phyloP scores from a whole-genome alignment of 2,329 filamentous ascomycete genomes.

The Colletotrichum simmondsii region DNA sequence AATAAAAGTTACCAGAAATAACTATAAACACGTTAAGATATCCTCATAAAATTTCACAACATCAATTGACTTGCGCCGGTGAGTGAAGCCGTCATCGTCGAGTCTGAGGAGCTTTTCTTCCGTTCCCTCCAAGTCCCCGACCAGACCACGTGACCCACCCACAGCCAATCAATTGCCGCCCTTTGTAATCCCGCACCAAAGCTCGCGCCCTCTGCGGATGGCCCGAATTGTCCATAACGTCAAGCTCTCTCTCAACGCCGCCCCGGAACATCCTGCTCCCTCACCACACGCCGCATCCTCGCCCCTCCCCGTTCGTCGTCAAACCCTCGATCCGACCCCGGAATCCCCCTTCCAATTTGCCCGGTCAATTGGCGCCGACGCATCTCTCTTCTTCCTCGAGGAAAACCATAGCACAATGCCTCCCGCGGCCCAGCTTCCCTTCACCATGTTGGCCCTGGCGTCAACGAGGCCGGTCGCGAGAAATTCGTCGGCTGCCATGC shows the following conservation, averaged over 20 bases:
- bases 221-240: constrained; percentile 32
- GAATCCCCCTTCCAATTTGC: constrained; percentile 7
- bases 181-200: constrained; percentile 39
- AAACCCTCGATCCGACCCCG: constrained; percentile 22
- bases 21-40: accelerated
- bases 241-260: constrained; percentile 27
- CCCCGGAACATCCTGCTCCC: constrained; percentile 12
- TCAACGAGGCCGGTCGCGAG: constrained; percentile 31
- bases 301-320: constrained; percentile 2
- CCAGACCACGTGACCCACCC: constrained; percentile 18
- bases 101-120: constrained; percentile 7
- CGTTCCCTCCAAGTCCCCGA: not conserved
- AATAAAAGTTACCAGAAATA: not conserved
- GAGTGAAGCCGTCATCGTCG: constrained; percentile 18
- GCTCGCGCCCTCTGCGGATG: constrained; percentile 20
- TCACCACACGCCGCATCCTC: not conserved
- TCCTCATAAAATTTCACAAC: accelerated
- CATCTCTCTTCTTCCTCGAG: constrained; percentile 19
- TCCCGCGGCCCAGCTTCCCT: constrained; percentile 32
- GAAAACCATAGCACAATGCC: constrained; percentile 29
- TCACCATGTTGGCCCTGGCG: constrained; percentile 33
- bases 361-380: constrained; percentile 31
- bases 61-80: not conserved
- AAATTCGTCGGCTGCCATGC: constrained; percentile 20
- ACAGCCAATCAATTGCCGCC: constrained; percentile 35